Evolutionary conservation across 306 rosid species (phyloP).

Genomic region (Glycine soja): DNA sequence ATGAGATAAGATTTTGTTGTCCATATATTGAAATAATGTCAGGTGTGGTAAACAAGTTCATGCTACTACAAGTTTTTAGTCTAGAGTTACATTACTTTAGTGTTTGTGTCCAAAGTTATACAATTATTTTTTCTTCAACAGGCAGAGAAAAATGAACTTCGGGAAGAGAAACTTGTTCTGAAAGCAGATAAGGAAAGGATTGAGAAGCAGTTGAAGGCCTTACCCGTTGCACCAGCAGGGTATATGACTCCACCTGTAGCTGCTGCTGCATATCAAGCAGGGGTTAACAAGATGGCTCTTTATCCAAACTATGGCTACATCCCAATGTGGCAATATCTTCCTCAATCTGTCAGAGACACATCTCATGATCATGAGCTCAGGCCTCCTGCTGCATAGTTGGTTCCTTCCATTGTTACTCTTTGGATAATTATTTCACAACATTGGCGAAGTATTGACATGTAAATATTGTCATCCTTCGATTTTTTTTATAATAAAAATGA

Average conservation of each 20-base stretch:
- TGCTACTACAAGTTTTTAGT: neutral
- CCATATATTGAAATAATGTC: neutral
- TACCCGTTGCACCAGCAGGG: constrained; percentile 67
- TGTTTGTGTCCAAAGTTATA: neutral
- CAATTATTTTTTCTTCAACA: constrained; percentile 39
- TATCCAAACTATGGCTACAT: constrained; percentile 79
- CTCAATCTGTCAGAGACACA: constrained; percentile 72
- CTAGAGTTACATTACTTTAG: neutral
- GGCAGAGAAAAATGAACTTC: constrained; percentile 92
- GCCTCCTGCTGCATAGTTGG: constrained; percentile 94
- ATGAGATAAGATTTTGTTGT: neutral
- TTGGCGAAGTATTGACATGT: constrained; percentile 48
- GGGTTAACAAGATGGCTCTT: constrained; percentile 78
- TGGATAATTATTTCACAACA: constrained; percentile 40
- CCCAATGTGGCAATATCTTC: constrained; percentile 94
- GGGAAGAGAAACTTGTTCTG: constrained; percentile 77
- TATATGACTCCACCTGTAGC: constrained; percentile 74
- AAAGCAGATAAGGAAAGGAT: constrained; percentile 82
- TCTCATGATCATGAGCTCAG: constrained; percentile 93
- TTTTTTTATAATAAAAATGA: neutral
- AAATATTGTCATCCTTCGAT: constrained; percentile 54
- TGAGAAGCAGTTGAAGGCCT: constrained; percentile 74
- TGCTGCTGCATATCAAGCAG: constrained; percentile 68
- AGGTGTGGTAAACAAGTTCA: neutral
- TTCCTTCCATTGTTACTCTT: neutral